Evolutionary conservation across 345 rosid genomes (phyloP).

Genomic region (Barbarea vulgaris): DNA sequence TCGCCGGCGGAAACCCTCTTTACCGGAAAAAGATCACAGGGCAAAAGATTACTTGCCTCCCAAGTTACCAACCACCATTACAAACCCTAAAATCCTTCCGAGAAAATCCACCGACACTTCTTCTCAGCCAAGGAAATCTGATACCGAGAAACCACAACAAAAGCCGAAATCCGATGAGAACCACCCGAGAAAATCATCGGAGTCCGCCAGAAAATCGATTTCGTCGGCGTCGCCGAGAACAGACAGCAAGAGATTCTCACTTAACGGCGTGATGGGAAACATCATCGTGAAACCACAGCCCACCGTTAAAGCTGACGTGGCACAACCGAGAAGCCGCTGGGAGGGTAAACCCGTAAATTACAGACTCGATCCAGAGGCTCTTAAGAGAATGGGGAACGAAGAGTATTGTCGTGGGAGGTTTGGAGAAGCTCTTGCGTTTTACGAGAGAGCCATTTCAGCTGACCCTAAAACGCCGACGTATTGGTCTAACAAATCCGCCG

Average conservation of each 20-base stretch:
- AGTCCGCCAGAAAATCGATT: slow-evolving; percentile 40
- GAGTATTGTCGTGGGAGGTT: slow-evolving; percentile 72
- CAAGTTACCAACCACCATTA: slow-evolving; percentile 32
- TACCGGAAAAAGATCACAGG: slow-evolving; percentile 38
- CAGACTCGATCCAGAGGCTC: slow-evolving; percentile 58
- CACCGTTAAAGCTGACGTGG: slow-evolving; percentile 30
- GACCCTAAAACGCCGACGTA: slow-evolving; percentile 71
- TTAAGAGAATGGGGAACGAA: slow-evolving; percentile 79
- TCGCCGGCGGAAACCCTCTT: slow-evolving; percentile 44
- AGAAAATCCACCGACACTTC: slow-evolving; percentile 31
- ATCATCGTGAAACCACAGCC: slow-evolving; percentile 62
- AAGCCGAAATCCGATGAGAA: slow-evolving; percentile 24
- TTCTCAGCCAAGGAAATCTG: slow-evolving; percentile 27
- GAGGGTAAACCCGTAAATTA: slow-evolving; percentile 32
- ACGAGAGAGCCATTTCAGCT: slow-evolving; percentile 71
- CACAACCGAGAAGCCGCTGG: slow-evolving; percentile 24
- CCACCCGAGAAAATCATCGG: slow-evolving; percentile 35
- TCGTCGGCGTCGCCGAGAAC: slow-evolving; percentile 46
- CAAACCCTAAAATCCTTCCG: slow-evolving; percentile 37
- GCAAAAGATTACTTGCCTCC: slow-evolving; percentile 37
- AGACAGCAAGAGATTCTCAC: slow-evolving; percentile 38
- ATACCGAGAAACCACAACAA: slow-evolving; percentile 30
- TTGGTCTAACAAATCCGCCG: slow-evolving; percentile 81
- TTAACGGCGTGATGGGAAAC: slow-evolving; percentile 65
- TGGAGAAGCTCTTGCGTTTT: slow-evolving; percentile 71